Base-by-base conservation (phyloP, 108 stramenopile species). In the Pseudonitzschia pungens region DNA sequence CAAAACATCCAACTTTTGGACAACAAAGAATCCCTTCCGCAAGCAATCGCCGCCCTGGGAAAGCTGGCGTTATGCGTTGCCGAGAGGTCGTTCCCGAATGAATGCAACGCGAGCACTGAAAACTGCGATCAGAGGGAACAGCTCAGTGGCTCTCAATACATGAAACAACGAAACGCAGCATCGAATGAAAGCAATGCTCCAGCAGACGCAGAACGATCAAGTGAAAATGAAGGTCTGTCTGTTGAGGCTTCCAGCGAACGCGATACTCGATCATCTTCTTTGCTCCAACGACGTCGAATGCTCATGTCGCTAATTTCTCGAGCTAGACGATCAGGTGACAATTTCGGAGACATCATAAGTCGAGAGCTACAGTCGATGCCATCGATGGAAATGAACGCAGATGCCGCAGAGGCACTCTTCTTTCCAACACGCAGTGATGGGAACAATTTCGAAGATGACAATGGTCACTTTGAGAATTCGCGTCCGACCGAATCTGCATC, bases 251-350 rank as follows among this genome's bases (percentile, higher is more conserved):
- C 29, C 2, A 62, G 60, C 4, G 60, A 41, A 33, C 60, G 33
- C 0, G 26, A 5, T 22, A 22, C 54, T 26, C 50, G 74, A 6
- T 9, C 63, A 4, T 63, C 42, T 24, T 80, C 74, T 21, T 31
- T 58, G 24, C 42, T 60, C 57, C 68, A 74, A 59, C 45, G 81
- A 21, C 45, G 81, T 21, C 75, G 67, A 41, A 65, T 82, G 65
- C 60, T 82, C 1, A 51, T 77, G 32, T 66, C 81, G n/a, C 53
- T 82, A 22, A 78, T 82, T 73, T 78, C 81, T 40, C 40, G 62
- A 15, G 77, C 73, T 24, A 33, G 79, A 28, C 66, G 63, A 65
- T 45, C 59, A 24, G 66, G 59, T 24, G 68, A 14, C 21, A 44
- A 58, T 16, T 26, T 43, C 15, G 58, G 44, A 55, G 58, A 60